Evolutionary conservation across 495 filamentous ascomycete species (phyloP).

Genomic region (Penicillium salamii): DNA sequence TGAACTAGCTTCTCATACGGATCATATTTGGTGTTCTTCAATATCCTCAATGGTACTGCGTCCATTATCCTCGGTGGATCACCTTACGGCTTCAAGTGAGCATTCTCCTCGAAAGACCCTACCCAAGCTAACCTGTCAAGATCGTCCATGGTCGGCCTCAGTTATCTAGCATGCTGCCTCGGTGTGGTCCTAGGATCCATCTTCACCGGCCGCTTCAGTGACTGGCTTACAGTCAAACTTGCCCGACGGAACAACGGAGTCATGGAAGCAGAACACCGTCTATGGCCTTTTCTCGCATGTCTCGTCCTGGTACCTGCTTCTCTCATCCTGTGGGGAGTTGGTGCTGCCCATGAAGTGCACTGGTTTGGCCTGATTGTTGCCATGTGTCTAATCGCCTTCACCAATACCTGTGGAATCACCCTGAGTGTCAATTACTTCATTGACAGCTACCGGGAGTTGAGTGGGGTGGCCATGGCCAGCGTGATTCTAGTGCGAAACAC

Average conservation of each 20-base stretch:
- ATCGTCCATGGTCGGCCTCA: constrained; percentile 60
- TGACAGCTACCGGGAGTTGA: constrained; percentile 61
- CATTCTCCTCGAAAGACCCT: not conserved
- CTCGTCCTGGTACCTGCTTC: constrained; percentile 54
- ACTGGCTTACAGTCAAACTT: constrained; percentile 55
- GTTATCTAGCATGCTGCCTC: constrained; percentile 57
- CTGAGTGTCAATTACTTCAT: constrained; percentile 61
- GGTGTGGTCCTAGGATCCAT: constrained; percentile 50
- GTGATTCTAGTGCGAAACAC: constrained; percentile 66
- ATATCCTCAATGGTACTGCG: constrained; percentile 63
- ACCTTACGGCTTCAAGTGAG: constrained; percentile 56
- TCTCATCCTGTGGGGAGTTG: constrained; percentile 67
- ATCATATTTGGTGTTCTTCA: constrained; percentile 62
- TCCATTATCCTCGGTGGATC: constrained; percentile 55
- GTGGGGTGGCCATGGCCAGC: constrained; percentile 60
- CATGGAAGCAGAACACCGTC: constrained; percentile 60
- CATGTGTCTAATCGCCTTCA: constrained; percentile 57
- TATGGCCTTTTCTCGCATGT: constrained; percentile 59
- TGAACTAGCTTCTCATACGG: constrained; percentile 55
- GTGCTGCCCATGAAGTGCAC: constrained; percentile 57
- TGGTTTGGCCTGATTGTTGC: constrained; percentile 64
- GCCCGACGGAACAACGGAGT: constrained; percentile 61
- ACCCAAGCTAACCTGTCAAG: constrained; percentile 15
- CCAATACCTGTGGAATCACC: constrained; percentile 57
- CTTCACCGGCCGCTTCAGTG: constrained; percentile 55